Conservation (phyloP, 1,284 basidiomycete species). For the Leccinum solheimii region DNA sequence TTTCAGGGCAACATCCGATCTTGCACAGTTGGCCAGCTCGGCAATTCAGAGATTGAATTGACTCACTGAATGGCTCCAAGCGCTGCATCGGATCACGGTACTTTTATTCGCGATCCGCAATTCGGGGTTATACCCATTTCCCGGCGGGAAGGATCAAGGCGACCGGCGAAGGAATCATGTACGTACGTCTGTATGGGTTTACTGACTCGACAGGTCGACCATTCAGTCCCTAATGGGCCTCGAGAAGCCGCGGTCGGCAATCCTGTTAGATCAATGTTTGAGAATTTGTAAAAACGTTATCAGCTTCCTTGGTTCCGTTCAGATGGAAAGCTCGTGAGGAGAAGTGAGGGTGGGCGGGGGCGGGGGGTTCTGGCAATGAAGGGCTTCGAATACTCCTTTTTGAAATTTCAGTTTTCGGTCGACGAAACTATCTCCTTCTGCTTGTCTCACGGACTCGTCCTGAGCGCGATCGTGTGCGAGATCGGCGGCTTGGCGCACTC, state of each 20-base stretch:
- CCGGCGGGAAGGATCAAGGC: neutral
- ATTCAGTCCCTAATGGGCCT: neutral
- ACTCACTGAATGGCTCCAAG: neutral
- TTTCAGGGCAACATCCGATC: slow-evolving; percentile 11
- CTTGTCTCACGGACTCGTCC: neutral
- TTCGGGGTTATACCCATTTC: neutral
- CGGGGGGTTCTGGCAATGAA: neutral
- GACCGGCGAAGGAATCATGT: neutral
- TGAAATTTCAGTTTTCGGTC: neutral
- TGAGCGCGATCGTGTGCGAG: neutral
- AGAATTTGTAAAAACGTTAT: neutral
- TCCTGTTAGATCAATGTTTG: neutral
- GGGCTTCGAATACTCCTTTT: neutral
- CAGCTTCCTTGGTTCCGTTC: neutral
- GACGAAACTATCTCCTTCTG: neutral
- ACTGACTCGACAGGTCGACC: neutral
- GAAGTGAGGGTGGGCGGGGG: neutral
- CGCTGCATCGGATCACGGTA: neutral
- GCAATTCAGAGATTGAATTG: neutral
- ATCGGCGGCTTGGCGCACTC: neutral
- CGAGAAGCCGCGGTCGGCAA: neutral
- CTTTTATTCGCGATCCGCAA: slow-evolving; percentile 7
- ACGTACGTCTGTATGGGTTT: neutral
- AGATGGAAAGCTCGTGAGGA: neutral
- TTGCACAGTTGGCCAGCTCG: slow-evolving; percentile 6